Percentiles rank a stretch among this genome's conserved stretches.
These are phyloP conservation scores for Rhodofomes roseus DNA, from an alignment of 1,284 basidiomycete species.

Conservation along the genomic window DNA sequence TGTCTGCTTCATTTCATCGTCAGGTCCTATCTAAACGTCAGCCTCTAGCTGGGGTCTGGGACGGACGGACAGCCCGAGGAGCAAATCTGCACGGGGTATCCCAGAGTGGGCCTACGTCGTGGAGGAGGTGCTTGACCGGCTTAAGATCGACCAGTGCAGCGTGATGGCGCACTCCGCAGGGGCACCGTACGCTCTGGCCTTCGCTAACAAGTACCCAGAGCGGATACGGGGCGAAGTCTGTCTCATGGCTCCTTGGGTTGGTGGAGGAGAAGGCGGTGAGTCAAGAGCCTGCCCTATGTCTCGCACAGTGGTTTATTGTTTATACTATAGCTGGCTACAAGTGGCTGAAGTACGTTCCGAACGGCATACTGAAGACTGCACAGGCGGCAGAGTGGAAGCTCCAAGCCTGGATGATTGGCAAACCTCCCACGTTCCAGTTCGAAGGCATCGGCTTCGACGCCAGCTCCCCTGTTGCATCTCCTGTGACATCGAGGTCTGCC, in stretches of 20 bases:
- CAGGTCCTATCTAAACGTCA: neutral
- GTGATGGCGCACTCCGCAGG: constrained; percentile 97
- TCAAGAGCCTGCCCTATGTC: neutral
- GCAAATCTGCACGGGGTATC: constrained; percentile 73
- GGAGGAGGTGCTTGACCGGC: constrained; percentile 81
- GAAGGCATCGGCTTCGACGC: constrained; percentile 76
- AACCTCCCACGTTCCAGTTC: constrained; percentile 79
- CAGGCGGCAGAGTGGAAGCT: constrained; percentile 97
- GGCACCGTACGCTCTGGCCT: constrained; percentile 90
- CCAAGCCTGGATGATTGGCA: constrained; percentile 94
- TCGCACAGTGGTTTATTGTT: neutral
- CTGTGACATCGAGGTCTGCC: constrained; percentile 17
- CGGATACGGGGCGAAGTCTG: constrained; percentile 85
- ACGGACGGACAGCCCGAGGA: constrained; percentile 69
- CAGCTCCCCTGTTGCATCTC: constrained; percentile 33
- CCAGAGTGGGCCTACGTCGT: constrained; percentile 90
- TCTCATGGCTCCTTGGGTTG: constrained; percentile 95
- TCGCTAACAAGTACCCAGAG: constrained; percentile 70
- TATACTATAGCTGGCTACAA: constrained; percentile 72
- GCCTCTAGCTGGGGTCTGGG: constrained; percentile 84
- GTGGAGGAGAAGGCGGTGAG: constrained; percentile 82
- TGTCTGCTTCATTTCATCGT: constrained; percentile 15
- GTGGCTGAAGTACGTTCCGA: constrained; percentile 96
- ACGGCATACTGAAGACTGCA: constrained; percentile 89
- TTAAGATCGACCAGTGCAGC: constrained; percentile 80